Conservation (phyloP, 1,284 basidiomycete species). For the Wolfiporia cocos region DNA sequence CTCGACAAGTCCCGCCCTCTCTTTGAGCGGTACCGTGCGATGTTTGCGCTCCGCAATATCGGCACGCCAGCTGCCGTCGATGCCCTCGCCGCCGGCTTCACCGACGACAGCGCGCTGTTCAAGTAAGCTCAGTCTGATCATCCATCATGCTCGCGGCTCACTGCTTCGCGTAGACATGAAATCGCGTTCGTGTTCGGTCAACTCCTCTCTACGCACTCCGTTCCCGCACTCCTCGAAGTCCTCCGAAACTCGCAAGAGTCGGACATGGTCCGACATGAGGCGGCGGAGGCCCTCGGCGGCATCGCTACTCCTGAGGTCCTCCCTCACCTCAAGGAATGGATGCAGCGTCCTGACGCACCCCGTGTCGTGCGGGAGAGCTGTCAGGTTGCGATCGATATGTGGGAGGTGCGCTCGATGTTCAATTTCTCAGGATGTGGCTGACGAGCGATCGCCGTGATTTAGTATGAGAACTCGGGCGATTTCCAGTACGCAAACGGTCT, state of each 20-base stretch:
- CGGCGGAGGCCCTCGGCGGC: constrained; percentile 95
- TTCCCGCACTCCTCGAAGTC: constrained; percentile 80
- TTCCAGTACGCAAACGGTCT: constrained; percentile 79
- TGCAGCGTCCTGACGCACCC: constrained; percentile 72
- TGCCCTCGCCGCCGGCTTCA: constrained; percentile 87
- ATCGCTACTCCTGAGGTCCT: constrained; percentile 93
- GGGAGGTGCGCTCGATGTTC: constrained; percentile 57
- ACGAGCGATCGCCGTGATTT: constrained; percentile 4
- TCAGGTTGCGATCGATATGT: constrained; percentile 96
- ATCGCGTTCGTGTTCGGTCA: constrained; percentile 99
- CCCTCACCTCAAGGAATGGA: constrained; percentile 84
- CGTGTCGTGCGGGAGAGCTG: constrained; percentile 94
- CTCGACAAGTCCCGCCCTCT: constrained; percentile 70
- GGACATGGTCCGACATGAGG: constrained; percentile 99
- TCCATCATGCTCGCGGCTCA: constrained; percentile 1
- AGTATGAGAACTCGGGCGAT: constrained; percentile 89
- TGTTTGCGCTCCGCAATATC: constrained; percentile 95
- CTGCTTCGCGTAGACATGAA: constrained; percentile 64
- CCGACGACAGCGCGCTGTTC: constrained; percentile 86
- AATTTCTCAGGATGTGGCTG: background rate
- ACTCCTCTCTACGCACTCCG: constrained; percentile 83
- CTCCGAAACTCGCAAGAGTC: constrained; percentile 73
- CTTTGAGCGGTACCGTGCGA: constrained; percentile 95
- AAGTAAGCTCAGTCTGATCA: constrained; percentile 46
- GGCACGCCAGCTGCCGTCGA: constrained; percentile 79